phyloP scores from a whole-genome alignment of 805 yeast species.

The Ogataea populi-albae region DNA sequence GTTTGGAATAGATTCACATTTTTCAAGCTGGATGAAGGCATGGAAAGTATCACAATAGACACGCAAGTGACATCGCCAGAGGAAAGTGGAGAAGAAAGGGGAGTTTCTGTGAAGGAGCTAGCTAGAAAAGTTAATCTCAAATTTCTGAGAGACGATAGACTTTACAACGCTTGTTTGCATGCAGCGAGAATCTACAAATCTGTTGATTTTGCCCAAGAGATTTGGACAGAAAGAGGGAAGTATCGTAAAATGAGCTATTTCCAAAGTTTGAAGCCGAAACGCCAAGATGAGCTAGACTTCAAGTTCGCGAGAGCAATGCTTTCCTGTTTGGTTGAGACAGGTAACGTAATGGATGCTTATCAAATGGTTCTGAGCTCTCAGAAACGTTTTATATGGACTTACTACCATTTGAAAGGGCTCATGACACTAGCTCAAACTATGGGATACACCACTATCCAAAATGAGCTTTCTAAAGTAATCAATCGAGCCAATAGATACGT shows the following conservation, averaged over 20 bases:
- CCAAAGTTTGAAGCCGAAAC: conserved; percentile 34
- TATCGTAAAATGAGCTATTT: conserved; percentile 58
- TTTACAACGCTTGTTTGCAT: conserved; percentile 60
- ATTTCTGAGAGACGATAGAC: conserved; percentile 42
- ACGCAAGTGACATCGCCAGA: conserved; percentile 3
- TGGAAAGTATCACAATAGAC: conserved; percentile 22
- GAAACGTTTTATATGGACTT: conserved; percentile 68
- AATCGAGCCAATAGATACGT: conserved; percentile 17
- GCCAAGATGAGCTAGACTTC: conserved; percentile 51
- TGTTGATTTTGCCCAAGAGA: conserved; percentile 53
- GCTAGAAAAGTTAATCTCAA: conserved; percentile 19
- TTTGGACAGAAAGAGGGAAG: conserved; percentile 79
- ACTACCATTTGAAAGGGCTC: conserved; percentile 42
- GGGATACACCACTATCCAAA: conserved; percentile 41
- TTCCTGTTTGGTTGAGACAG: conserved; percentile 50
- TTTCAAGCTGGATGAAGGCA: conserved; percentile 27
- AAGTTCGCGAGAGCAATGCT: conserved; percentile 74
- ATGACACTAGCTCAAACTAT: conserved; percentile 37
- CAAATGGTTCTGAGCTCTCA: conserved; percentile 65
- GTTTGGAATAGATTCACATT: conserved; percentile 37
- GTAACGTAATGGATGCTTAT: conserved; percentile 64
- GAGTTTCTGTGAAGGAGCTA: conserved; percentile 11
- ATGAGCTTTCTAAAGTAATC: conserved; percentile 26
- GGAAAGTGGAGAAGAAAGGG: conserved; percentile 22
- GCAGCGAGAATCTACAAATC: conserved; percentile 62